Percentiles rank a stretch among this genome's conserved stretches.
These are phyloP conservation scores for Aspergillus amoenus DNA, from an alignment of 2,329 filamentous ascomycete genomes.

Conservation along the genomic window DNA sequence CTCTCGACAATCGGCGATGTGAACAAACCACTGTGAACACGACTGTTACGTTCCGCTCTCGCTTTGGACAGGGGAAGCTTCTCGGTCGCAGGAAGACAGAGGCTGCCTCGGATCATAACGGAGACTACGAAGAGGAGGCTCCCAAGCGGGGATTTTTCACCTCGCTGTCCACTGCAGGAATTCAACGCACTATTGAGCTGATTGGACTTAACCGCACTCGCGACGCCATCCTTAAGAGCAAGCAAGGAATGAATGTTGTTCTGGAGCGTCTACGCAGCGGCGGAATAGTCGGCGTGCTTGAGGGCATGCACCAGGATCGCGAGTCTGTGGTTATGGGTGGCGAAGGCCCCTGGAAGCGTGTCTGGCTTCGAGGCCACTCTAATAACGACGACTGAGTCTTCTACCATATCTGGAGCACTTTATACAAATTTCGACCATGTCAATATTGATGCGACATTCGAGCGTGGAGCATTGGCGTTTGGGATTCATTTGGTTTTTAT, in stretches of 20 bases:
- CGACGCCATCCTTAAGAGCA: conserved; percentile 61
- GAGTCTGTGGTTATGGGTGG: conserved; percentile 39
- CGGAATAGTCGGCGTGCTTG: conserved; percentile 67
- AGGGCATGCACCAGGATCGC: conserved; percentile 66
- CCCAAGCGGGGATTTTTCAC: conserved; percentile 58
- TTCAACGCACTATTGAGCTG: conserved; percentile 64
- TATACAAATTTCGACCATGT: conserved; percentile 1
- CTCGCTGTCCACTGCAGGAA: conserved; percentile 58
- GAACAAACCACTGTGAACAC: conserved; percentile 59
- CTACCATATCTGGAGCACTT: neutral
- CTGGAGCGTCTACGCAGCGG: conserved; percentile 63
- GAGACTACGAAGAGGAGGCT: conserved; percentile 50
- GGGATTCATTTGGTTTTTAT: conserved; percentile 12
- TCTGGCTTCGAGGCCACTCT: conserved; percentile 38
- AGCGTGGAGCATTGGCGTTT: conserved; percentile 29
- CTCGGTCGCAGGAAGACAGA: conserved; percentile 43
- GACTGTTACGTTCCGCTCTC: conserved; percentile 61
- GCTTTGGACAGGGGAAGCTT: conserved; percentile 58
- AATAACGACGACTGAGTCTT: conserved; percentile 30
- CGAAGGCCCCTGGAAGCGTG: conserved; percentile 43
- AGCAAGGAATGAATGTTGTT: conserved; percentile 67
- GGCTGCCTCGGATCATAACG: conserved; percentile 34
- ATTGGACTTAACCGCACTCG: conserved; percentile 62
- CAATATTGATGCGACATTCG: conserved; percentile 21
- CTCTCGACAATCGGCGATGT: conserved; percentile 37